Base-by-base conservation (phyloP, 1,139 yeast genomes). In the Geotrichum carabidarum region DNA sequence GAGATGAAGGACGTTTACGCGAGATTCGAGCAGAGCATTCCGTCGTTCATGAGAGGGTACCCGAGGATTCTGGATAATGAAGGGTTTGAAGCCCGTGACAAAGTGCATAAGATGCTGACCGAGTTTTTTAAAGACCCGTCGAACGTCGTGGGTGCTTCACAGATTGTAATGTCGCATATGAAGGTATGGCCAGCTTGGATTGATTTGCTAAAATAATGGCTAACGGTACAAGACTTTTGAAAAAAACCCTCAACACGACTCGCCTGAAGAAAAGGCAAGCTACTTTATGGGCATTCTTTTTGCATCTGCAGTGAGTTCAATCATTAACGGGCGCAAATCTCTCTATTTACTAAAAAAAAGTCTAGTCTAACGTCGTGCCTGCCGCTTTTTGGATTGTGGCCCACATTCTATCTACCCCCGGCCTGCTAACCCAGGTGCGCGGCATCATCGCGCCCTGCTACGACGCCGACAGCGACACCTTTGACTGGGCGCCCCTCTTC, bases 351-450 rank as follows among this genome's bases (percentile, higher is more conserved):
- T 36, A n/a, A 35, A 4, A 35, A 4, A 2, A n/a, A 4, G n/a
- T 4, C 11, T 32, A 51, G 52, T 54, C 58, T 9, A 54, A 54
- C 38, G 55, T 55, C 31, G 55, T 47, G 12, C 57, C 57, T 14
- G 55, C 58, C 11, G 59, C 62, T 27, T 59, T 54, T 41, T 60
- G 62, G 62, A 3, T 58, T 3, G 47, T 57, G 14, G 57, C 59
- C 7, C 50, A 57, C 18, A 48, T 54, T 8, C 31, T 60, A 5
- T 34, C 40, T 4, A 35, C 50, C 17, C 55, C 59, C 2, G 55
- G 55, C 12, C 27, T 56, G 4, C 43, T 42, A 17, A 48, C 44
- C 1, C 41, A 49, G 18, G 52, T 59, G 11, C 50, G 52, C 12
- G 44, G 40, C 3, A 56, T 59, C 30, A 44, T 60, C 14, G 50